These are phyloP conservation scores for Sporodiniella umbellata DNA, from an alignment of 371 early-diverging fungal species.

Conservation along the genomic window DNA sequence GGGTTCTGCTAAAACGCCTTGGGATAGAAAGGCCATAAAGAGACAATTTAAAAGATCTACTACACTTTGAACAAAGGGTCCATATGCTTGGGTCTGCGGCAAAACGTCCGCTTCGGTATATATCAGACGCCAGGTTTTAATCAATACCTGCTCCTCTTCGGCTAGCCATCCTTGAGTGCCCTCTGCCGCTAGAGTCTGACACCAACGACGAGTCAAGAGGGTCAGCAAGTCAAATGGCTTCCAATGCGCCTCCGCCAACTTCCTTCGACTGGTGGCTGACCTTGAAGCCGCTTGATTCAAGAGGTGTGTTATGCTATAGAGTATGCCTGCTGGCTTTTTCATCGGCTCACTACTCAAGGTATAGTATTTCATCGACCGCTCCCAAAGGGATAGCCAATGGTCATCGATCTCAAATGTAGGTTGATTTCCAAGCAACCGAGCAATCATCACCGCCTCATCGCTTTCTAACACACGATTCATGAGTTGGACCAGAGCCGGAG, in stretches of 20 bases:
- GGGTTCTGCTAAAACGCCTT: conserved; percentile 19
- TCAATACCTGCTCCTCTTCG: not conserved
- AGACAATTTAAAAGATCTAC: conserved; percentile 17
- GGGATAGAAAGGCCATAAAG: conserved; percentile 20
- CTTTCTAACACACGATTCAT: not conserved
- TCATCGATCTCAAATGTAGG: too few relatives aligned
- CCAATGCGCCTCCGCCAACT: not conserved
- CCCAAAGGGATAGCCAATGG: not conserved
- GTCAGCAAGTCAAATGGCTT: not conserved
- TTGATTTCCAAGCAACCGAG: not conserved
- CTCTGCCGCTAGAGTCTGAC: too few relatives aligned
- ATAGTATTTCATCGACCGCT: too few relatives aligned
- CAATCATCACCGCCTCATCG: not conserved
- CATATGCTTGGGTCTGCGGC: not conserved
- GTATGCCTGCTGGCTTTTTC: not conserved
- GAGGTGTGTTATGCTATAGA: not conserved
- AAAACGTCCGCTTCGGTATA: not conserved
- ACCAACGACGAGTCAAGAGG: not conserved
- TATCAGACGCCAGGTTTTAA: not conserved
- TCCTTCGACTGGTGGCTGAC: not conserved
- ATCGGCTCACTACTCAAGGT: too few relatives aligned
- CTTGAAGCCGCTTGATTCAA: not conserved
- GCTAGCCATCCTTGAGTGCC: too few relatives aligned
- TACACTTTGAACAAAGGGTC: conserved; percentile 5
- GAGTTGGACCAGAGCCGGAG: not conserved